These are phyloP conservation scores for Ganoderma leucocontextum DNA, from an alignment of 1,284 basidiomycete species.

Conservation along the genomic window DNA sequence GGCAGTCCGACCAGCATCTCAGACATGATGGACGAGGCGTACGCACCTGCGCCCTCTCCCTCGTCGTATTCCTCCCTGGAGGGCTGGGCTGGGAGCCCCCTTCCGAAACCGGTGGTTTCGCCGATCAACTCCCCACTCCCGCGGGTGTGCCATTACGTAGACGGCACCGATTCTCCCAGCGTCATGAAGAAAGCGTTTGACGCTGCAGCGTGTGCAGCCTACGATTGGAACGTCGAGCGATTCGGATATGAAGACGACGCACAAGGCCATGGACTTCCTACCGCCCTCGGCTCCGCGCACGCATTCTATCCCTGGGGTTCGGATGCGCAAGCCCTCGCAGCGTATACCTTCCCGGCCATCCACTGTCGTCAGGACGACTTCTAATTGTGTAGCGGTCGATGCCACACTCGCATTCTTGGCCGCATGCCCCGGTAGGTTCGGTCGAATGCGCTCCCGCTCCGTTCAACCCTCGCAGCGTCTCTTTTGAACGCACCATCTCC, in stretches of 20 bases:
- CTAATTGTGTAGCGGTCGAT: slow-evolving; percentile 30
- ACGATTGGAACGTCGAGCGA: slow-evolving; percentile 15
- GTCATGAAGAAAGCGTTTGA: slow-evolving; percentile 42
- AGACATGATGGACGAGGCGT: slow-evolving; percentile 29
- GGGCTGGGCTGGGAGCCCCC: slow-evolving; percentile 41
- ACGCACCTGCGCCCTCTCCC: slow-evolving; percentile 27
- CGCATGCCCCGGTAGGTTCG: slow-evolving; percentile 21
- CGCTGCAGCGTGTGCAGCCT: slow-evolving; percentile 30
- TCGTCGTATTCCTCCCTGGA: slow-evolving; percentile 43
- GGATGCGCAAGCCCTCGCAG: slow-evolving; percentile 11
- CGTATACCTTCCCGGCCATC: slow-evolving; percentile 18
- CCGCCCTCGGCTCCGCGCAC: slow-evolving; percentile 22
- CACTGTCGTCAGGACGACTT: slow-evolving; percentile 37
- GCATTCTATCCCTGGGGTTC: slow-evolving; percentile 24
- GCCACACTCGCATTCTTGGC: not conserved
- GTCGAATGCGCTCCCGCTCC: slow-evolving; percentile 14
- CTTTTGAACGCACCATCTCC: slow-evolving; percentile 14
- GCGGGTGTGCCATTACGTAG: slow-evolving; percentile 30
- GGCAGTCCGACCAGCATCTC: slow-evolving; percentile 27
- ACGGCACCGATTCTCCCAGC: slow-evolving; percentile 30
- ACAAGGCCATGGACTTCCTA: slow-evolving; percentile 16
- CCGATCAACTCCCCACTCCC: slow-evolving; percentile 25
- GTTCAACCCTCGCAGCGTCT: slow-evolving; percentile 23
- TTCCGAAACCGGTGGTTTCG: slow-evolving; percentile 25
- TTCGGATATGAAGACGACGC: slow-evolving; percentile 31